A percentile compares a stretch with the other conserved stretches of the same genome.
These are phyloP conservation scores for Diplosphaera chodatii DNA, from an alignment of 139 green algal species.

Conservation along the genomic window DNA sequence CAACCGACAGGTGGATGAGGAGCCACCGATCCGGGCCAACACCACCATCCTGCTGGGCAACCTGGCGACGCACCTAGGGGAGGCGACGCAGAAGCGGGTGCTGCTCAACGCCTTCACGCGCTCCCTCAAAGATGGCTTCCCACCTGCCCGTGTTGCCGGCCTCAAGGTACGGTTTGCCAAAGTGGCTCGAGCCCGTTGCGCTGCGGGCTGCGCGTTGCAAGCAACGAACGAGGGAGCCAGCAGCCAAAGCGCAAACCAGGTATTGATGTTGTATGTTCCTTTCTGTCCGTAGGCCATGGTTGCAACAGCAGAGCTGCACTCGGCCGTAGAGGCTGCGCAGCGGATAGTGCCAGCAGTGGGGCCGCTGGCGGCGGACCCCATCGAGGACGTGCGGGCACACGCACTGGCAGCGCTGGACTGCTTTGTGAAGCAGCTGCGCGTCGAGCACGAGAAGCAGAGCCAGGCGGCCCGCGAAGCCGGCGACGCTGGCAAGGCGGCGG, in stretches of 20 bases:
- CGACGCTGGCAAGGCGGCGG: neutral
- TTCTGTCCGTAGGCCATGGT: conserved; percentile 54
- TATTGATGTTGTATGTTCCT: no score
- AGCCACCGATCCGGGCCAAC: conserved; percentile 95
- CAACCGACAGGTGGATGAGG: conserved; percentile 92
- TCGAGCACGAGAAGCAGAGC: conserved; percentile 14
- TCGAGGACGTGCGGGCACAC: conserved; percentile 52
- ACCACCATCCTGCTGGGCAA: conserved; percentile 96
- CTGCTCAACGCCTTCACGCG: conserved; percentile 94
- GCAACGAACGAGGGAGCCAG: no score
- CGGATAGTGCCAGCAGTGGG: conserved; percentile 72
- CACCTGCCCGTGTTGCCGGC: conserved; percentile 64
- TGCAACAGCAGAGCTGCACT: conserved; percentile 63
- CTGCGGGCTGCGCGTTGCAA: no score
- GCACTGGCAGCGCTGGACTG: conserved; percentile 40
- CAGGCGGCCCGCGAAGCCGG: neutral
- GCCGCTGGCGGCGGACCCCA: conserved; percentile 72
- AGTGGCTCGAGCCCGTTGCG: no score
- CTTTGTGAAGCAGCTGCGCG: conserved; percentile 34
- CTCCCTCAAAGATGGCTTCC: conserved; percentile 83
- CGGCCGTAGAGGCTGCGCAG: conserved; percentile 62
- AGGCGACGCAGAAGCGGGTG: conserved; percentile 72
- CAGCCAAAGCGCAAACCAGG: no score
- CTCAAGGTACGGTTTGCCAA: conserved; percentile 33
- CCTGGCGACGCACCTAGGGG: conserved; percentile 75